Conservation (phyloP, 129 eudicot species). For the Centella asiatica region DNA sequence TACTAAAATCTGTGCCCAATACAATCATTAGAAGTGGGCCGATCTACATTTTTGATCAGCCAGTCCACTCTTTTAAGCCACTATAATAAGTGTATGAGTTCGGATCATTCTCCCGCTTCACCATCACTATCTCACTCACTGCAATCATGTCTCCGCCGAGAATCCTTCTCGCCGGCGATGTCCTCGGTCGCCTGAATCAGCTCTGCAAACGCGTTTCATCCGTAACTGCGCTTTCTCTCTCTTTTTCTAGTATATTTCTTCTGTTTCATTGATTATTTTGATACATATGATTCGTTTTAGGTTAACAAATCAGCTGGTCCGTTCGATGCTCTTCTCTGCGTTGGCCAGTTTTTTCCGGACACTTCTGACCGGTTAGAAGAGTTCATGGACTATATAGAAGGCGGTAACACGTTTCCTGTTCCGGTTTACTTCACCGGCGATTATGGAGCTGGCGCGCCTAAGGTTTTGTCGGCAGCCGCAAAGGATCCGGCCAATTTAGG, state of each 20-base stretch:
- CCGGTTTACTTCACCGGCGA: constrained; percentile 81
- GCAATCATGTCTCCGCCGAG: constrained; percentile 24
- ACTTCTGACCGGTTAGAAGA: constrained; percentile 56
- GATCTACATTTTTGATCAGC: not conserved
- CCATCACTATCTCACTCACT: not conserved
- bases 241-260: not conserved
- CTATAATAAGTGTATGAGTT: not conserved
- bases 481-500: constrained; percentile 62
- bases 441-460: constrained; percentile 70
- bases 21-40: not conserved
- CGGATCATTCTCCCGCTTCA: constrained; percentile 5
- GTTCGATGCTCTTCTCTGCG: constrained; percentile 80
- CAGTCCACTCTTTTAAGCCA: not conserved
- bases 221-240: constrained; percentile 20
- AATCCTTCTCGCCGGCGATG: constrained; percentile 63
- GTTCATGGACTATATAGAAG: constrained; percentile 62
- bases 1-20: not conserved
- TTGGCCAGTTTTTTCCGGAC: constrained; percentile 93
- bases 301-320: constrained; percentile 95
- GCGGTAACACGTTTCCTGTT: constrained; percentile 50
- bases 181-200: constrained; percentile 68
- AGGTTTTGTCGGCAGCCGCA: constrained; percentile 49
- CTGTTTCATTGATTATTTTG: not conserved
- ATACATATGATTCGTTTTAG: constrained; percentile 22
- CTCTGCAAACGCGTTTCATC: constrained; percentile 86